Conservation (phyloP, 2,329 filamentous ascomycete genomes). For the Ophiostoma populinum region DNA sequence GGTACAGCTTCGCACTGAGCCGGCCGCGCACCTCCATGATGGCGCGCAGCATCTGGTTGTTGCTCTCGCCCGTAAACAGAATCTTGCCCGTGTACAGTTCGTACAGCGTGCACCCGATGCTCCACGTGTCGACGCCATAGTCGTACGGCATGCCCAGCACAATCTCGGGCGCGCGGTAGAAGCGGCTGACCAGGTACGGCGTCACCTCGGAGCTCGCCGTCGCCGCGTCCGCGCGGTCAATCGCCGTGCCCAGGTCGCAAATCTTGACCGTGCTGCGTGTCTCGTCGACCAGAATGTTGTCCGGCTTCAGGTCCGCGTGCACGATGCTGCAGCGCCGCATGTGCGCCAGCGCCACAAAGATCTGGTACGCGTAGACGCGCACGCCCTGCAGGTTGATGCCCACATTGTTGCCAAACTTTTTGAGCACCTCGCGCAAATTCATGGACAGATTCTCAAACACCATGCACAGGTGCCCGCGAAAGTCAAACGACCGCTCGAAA, state of each 20-base stretch:
- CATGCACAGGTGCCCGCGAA: constrained; percentile 90
- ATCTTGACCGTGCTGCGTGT: constrained; percentile 75
- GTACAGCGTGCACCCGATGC: constrained; percentile 90
- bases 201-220: constrained; percentile 68
- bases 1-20: constrained; percentile 75
- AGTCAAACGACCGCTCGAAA: constrained; percentile 75
- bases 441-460: constrained; percentile 90
- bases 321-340: constrained; percentile 86
- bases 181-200: constrained; percentile 88
- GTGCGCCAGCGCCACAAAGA: constrained; percentile 75
- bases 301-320: constrained; percentile 91
- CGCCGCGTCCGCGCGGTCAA: constrained; percentile 63
- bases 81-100: constrained; percentile 97
- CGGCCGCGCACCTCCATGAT: constrained; percentile 95
- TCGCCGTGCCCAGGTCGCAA: constrained; percentile 92
- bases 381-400: constrained; percentile 83
- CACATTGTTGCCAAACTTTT: constrained; percentile 88
- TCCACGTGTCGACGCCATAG: constrained; percentile 93
- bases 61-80: constrained; percentile 82
- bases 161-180: constrained; percentile 93
- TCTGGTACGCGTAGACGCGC: constrained; percentile 79
- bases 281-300: constrained; percentile 90
- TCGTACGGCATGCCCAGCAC: constrained; percentile 95
- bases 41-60: constrained; percentile 93
- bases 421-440: constrained; percentile 84